Base-by-base conservation (phyloP, 2,329 filamentous ascomycete genomes). In the Xylaria sp. region DNA sequence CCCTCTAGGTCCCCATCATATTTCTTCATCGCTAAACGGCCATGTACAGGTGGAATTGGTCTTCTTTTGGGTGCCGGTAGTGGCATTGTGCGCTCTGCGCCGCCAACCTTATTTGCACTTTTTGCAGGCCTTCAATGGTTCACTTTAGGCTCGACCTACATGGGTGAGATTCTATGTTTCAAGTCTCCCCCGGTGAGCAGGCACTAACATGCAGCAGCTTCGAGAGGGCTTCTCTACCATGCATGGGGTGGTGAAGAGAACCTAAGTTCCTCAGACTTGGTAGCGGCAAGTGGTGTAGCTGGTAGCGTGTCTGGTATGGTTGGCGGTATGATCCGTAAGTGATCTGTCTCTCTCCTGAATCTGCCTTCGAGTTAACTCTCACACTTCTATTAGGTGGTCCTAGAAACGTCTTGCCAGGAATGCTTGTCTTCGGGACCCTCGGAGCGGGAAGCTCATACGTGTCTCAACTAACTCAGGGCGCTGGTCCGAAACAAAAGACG, bases 61-160 rank as follows among this genome's bases (percentile, higher is more conserved):
- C 74, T 89, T 25, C 74, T 91, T 31, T 81, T 87, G 55, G 90
- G 90, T 37, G 88, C 90, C 54, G 84, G 89, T 52, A 84, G 85
- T 37, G 93, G 92, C 28, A 89, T 96, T 49, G 76, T 94, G 50
- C 84, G 87, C 61, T 89, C 89, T 17, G 83, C 81, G 21, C 86
- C 84, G 14, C 89, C 91, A 3, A 83, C 87, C 2, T 77, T 94
- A 6, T 94, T 92, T 77, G 89, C 92, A 0, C 69, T 89, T 12
- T 84, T 89, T 38, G 88, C 89, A 21, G 90, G 92, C 17, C 80
- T 92, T 42, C 92, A 96, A 78, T 97, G 92, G 86, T 92, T 92
- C 76, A 83, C 86, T 43, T 83, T 96, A 40, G 92, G 92, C 37
- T 87, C 85, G 49, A 90, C 87, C 15, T 97, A 89, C 74, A 94